Percentiles rank a stretch among this genome's conserved stretches.
These are phyloP conservation scores for Phytophthora pinifolia DNA, from an alignment of 352 stramenopile genomes.

Conservation along the genomic window DNA sequence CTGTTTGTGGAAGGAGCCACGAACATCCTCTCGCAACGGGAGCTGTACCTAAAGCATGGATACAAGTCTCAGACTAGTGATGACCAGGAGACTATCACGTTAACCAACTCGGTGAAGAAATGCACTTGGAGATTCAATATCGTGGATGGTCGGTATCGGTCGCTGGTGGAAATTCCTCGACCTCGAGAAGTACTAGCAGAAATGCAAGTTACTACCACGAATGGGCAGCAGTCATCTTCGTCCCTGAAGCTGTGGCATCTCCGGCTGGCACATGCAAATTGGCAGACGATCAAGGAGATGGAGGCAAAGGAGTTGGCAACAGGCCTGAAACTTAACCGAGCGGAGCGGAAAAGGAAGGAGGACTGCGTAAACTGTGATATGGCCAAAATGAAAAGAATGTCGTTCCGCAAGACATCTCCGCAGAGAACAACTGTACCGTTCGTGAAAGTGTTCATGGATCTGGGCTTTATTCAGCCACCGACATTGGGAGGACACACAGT, in stretches of 20 bases:
- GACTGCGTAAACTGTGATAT: conserved; percentile 10
- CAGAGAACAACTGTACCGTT: conserved; percentile 2
- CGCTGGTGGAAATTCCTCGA: conserved; percentile 1
- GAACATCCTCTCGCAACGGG: conserved; percentile 3
- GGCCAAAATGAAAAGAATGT: conserved; percentile 21
- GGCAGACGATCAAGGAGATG: conserved; percentile 7
- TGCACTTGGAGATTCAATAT: conserved; percentile 1
- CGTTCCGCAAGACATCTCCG: background rate
- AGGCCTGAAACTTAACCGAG: background rate
- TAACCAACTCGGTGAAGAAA: conserved; percentile 3
- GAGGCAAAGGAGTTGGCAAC: conserved; percentile 4
- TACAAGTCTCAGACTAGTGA: conserved; percentile 5
- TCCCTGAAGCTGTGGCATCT: conserved; percentile 4
- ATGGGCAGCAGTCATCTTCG: background rate
- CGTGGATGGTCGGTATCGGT: conserved; percentile 6
- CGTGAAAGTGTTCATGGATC: conserved; percentile 7
- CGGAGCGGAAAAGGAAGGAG: background rate
- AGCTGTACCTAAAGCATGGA: conserved; percentile 3
- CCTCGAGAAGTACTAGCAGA: background rate
- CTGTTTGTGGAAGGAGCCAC: conserved; percentile 5
- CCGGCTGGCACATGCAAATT: conserved; percentile 11
- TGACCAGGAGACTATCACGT: background rate
- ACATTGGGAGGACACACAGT: conserved; percentile 2
- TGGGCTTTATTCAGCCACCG: conserved; percentile 1
- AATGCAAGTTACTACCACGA: background rate